Evolutionary conservation across 805 yeast genomes (phyloP).

Genomic region (Barnettozyma botsteinii): DNA sequence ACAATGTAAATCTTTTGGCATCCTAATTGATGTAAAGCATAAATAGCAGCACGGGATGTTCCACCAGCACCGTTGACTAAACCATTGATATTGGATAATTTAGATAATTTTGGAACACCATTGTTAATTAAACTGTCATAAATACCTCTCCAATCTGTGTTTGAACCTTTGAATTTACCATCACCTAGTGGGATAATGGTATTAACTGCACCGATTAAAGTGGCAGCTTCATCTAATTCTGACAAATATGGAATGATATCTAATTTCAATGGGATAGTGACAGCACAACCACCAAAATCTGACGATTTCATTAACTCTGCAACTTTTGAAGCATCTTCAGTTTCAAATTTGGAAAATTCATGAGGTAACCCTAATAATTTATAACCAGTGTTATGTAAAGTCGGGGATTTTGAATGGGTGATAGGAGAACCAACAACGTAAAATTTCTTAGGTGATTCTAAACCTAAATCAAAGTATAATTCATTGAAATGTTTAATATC

Average conservation of each 20-base stretch:
- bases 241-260: conserved; percentile 65
- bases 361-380: conserved; percentile 73
- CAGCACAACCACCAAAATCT: conserved; percentile 87
- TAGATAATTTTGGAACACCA: conserved; percentile 47
- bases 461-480: conserved; percentile 54
- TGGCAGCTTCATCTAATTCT: conserved; percentile 70
- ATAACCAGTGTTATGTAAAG: conserved; percentile 78
- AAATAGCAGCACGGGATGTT: conserved; percentile 90
- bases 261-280: conserved; percentile 88
- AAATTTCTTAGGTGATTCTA: conserved; percentile 49
- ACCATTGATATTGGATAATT: conserved; percentile 42
- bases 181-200: conserved; percentile 58
- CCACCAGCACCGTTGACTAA: conserved; percentile 96
- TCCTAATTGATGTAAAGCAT: conserved; percentile 76
- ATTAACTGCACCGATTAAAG: conserved; percentile 88
- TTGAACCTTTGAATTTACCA: conserved; percentile 66
- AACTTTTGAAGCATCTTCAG: conserved; percentile 55
- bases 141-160: conserved; percentile 96
- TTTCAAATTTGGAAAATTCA: conserved; percentile 59
- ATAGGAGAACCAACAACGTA: conserved; percentile 80
- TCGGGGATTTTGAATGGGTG: conserved; percentile 84
- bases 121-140: conserved; percentile 54
- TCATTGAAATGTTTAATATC: conserved; percentile 60
- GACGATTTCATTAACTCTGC: conserved; percentile 42
- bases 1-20: conserved; percentile 69